phyloP scores from a whole-genome alignment of 2,329 filamentous ascomycete genomes.

The Sporothrix dimorphospora region DNA sequence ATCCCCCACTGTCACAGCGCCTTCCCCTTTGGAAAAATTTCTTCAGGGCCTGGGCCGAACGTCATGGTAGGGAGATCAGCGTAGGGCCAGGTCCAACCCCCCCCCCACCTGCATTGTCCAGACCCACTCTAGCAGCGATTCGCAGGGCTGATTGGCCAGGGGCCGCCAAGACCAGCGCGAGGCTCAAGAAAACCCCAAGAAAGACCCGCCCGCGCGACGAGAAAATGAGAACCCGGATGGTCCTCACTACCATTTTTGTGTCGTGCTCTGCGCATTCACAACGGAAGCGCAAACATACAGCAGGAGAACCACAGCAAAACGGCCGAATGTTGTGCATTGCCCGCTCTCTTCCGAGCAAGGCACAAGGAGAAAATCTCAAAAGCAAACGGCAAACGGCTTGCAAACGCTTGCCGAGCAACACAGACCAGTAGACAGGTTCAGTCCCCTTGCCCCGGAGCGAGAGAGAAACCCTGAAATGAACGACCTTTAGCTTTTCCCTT shows the following conservation, averaged over 20 bases:
- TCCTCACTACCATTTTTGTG: slow-evolving; percentile 4
- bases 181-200: slow-evolving; percentile 22
- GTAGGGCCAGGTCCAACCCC: neutral
- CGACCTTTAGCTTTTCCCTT: neutral
- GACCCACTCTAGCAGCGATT: neutral
- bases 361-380: neutral
- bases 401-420: slow-evolving; percentile 1
- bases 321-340: neutral
- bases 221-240: slow-evolving; percentile 37
- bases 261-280: neutral
- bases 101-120: slow-evolving; percentile 25
- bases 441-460: neutral
- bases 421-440: neutral
- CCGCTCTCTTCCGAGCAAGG: neutral
- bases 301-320: neutral
- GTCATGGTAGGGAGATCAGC: slow-evolving; percentile 5
- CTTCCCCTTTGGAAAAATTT: slow-evolving; percentile 23
- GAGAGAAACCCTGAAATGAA: slow-evolving; percentile 4
- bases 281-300: slow-evolving; percentile 1
- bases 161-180: slow-evolving; percentile 17
- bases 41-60: slow-evolving; percentile 10
- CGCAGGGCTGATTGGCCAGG: slow-evolving; percentile 16
- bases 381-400: neutral
- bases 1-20: neutral
- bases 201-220: slow-evolving; percentile 15